Evolutionary conservation across 148 eudicot species (phyloP).

Genomic region (Diospyros lotus): DNA sequence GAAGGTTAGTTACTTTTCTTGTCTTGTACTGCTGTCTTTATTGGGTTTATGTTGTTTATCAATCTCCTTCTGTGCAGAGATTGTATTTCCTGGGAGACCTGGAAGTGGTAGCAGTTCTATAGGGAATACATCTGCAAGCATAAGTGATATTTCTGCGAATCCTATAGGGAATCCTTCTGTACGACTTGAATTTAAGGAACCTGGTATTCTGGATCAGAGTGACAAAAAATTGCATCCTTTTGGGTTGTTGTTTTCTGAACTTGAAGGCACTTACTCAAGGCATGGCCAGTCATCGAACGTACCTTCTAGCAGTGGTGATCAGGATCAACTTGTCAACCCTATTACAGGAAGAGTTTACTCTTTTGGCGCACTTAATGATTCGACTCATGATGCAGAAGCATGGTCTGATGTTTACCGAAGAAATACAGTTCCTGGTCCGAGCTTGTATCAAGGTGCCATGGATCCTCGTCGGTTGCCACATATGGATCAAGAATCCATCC

Average conservation of each 20-base stretch:
- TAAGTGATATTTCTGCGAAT: slow-evolving; percentile 33
- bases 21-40: background rate
- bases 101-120: slow-evolving; percentile 47
- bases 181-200: slow-evolving; percentile 35
- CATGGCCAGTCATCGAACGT: slow-evolving; percentile 37
- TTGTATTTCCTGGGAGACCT: slow-evolving; percentile 83
- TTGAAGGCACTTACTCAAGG: slow-evolving; percentile 53
- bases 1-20: slow-evolving; percentile 50
- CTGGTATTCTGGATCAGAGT: slow-evolving; percentile 30
- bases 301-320: slow-evolving; percentile 35
- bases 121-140: slow-evolving; percentile 38
- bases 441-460: slow-evolving; percentile 50
- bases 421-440: slow-evolving; percentile 40
- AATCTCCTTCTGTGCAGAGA: slow-evolving; percentile 40
- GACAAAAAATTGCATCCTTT: slow-evolving; percentile 82
- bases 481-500: slow-evolving; percentile 54
- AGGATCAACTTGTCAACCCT: slow-evolving; percentile 42
- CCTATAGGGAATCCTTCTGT: slow-evolving; percentile 28
- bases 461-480: slow-evolving; percentile 42
- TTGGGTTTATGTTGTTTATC: slow-evolving; percentile 4
- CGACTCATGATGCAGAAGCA: slow-evolving; percentile 42
- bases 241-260: slow-evolving; percentile 92
- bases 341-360: slow-evolving; percentile 36
- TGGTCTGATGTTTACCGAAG: slow-evolving; percentile 50
- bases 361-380: slow-evolving; percentile 36